Evolutionary conservation across 2,329 filamentous ascomycete genomes (phyloP).

Genomic region (Venturia carpophila): DNA sequence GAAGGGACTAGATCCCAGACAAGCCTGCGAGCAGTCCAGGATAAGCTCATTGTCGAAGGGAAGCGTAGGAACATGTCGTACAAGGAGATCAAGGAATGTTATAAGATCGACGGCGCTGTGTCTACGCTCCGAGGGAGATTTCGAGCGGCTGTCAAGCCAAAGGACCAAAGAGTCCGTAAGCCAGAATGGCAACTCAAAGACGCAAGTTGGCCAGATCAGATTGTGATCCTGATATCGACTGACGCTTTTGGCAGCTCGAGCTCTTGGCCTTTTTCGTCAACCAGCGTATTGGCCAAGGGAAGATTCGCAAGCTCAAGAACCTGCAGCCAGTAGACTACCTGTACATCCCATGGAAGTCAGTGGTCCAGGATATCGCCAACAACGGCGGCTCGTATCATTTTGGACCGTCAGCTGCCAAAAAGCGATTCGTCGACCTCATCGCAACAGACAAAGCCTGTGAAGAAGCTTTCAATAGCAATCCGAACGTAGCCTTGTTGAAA

Average conservation of each 20-base stretch:
- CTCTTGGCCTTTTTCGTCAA: slow-evolving; percentile 18
- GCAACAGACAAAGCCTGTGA: background rate
- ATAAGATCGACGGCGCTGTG: slow-evolving; percentile 56
- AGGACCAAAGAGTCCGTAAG: slow-evolving; percentile 54
- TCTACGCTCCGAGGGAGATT: slow-evolving; percentile 64
- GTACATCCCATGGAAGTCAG: slow-evolving; percentile 49
- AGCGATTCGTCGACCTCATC: slow-evolving; percentile 48
- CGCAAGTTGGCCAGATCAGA: slow-evolving; percentile 43
- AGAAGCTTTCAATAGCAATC: background rate
- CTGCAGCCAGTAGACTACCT: slow-evolving; percentile 7
- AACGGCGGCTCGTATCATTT: slow-evolving; percentile 52
- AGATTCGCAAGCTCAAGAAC: slow-evolving; percentile 10
- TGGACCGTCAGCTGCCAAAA: slow-evolving; percentile 54
- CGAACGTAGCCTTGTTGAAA: background rate
- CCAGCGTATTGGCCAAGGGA: background rate
- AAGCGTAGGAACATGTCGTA: slow-evolving; percentile 55
- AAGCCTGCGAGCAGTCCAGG: background rate
- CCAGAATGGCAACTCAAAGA: slow-evolving; percentile 57
- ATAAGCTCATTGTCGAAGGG: slow-evolving; percentile 40
- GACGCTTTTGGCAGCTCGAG: slow-evolving; percentile 22
- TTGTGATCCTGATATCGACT: background rate
- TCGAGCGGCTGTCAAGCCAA: slow-evolving; percentile 56
- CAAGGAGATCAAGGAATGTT: slow-evolving; percentile 50
- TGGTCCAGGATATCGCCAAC: slow-evolving; percentile 45
- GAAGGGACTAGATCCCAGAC: background rate